Evolutionary conservation across 2,329 filamentous ascomycete genomes (phyloP).

Genomic region (Didymella pinodella): DNA sequence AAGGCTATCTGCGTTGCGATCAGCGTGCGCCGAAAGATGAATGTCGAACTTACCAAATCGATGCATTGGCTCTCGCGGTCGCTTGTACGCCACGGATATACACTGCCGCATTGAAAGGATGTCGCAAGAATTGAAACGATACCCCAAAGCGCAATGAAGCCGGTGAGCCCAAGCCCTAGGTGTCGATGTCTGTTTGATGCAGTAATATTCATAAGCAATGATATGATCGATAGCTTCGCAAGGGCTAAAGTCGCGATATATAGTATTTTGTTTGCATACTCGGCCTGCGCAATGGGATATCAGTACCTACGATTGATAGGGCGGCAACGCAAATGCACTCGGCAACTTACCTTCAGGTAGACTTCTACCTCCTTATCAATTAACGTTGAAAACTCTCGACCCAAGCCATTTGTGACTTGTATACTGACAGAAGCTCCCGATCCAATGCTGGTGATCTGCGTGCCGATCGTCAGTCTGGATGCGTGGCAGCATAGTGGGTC

Average conservation of each 20-base stretch:
- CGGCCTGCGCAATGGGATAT: constrained; percentile 29
- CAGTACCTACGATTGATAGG: background rate
- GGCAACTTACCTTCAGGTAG: constrained; percentile 42
- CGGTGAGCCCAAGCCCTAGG: constrained; percentile 36
- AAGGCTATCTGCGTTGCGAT: constrained; percentile 34
- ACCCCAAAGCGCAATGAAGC: constrained; percentile 45
- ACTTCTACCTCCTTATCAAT: constrained; percentile 29
- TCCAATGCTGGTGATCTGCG: constrained; percentile 42
- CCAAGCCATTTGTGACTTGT: constrained; percentile 44
- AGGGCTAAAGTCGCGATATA: constrained; percentile 47
- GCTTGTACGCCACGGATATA: constrained; percentile 40
- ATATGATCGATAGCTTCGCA: constrained; percentile 49
- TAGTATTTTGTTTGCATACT: constrained; percentile 48
- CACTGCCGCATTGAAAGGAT: constrained; percentile 45
- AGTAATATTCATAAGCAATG: constrained; percentile 46
- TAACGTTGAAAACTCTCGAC: constrained; percentile 35
- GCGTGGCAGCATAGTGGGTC: background rate
- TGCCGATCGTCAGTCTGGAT: constrained; percentile 20
- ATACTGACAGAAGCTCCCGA: constrained; percentile 44
- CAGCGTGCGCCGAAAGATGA: background rate
- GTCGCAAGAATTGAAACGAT: constrained; percentile 37
- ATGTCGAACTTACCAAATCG: constrained; percentile 32
- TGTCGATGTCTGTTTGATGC: constrained; percentile 42
- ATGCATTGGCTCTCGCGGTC: constrained; percentile 28
- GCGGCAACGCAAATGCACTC: background rate